Base-by-base conservation (phyloP, 1,284 basidiomycete genomes). In the Boletus sp. region DNA sequence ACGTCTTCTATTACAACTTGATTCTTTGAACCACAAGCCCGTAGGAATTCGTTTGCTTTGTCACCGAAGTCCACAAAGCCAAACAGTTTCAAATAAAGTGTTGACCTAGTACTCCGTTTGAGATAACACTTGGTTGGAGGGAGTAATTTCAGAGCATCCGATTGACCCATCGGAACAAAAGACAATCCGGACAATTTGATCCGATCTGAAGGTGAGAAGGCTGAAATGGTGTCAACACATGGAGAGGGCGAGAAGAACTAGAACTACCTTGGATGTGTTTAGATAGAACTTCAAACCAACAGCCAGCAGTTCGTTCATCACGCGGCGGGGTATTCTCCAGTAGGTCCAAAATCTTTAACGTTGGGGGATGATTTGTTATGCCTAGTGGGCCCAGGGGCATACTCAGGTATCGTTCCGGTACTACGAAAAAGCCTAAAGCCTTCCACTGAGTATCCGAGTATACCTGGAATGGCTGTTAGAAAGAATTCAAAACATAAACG, bases 281-380 rank as follows among this genome's bases (percentile, higher is more conserved):
- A 25, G n/a, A 57, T 51, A 60, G 35, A 31, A 56, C 3, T 51
- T 46, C 54, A 6, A 60, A 60, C 53, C 58, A 60, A 1, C 10
- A 27, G 1, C 17, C 0, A 3, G 58, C 58, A n/a, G 48, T 35
- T n/a, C 11, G n/a, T 25, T 31, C 9, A 21, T 60, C 23, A 10
- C 13, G 21, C 4, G 58, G 54, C 2, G 53, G 54, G 11, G 38
- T 50, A 11, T 60, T 60, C 33, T 56, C 30, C 27, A 60, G 40
- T 9, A 37, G n/a, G 33, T 57, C 48, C 16, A 51, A 8, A 23
- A 60, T 23, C 13, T 16, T 28, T 17, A 54, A 46, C 2, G 27
- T 27, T 4, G 48, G 25, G 8, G 58, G 58, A 16, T 56, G 38
- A 23, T 27, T 47, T 4, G 4, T 3, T 51, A 59, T n/a, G 25